Evolutionary conservation across 2,329 filamentous ascomycete genomes (phyloP), one percentile per base, ranked within the genome.

Genomic region (Monosporascus sp.): DNA sequence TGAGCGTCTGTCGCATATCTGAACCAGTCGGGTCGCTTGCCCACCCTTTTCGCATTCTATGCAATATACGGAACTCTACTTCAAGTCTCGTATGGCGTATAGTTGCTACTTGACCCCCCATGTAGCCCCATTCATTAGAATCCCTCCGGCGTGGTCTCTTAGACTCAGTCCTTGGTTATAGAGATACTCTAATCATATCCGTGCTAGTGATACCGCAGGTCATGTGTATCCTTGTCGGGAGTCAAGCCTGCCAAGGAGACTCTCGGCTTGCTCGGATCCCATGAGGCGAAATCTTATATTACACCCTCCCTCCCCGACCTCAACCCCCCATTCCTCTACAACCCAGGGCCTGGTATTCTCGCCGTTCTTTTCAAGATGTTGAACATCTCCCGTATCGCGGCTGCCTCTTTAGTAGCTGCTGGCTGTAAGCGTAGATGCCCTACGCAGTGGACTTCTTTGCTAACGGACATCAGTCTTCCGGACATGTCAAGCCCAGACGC

Each of bases 1-100:
- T 58, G 58, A 54, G 63, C 63, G 63, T 54, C 57, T 66, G 57
- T 61, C 62, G 63, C 58, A 57, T 66, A 60, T 59, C 57, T 50
- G 53, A 38, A 49, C 62, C 62, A 66, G 62, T 65, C 62, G 63
- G 62, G 57, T 63, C 45, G 54, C 58, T 31, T 49, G n/a, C 49
- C 57, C 37, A 54, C 48, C 50, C 52, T 36, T 55, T 63, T 60
- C 56, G 54, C 53, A 50, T 53, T 14, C 50, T 57, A 57, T 57
- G 55, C 55, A 60, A 59, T 59, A 58, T 61, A 55, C 49, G 37
- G 49, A 51, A 51, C 52, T 56, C 48, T 60, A 57, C 58, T 49
- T 58, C 38, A 47, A 25, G 49, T 57, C 38, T 48, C 51, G 47
- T 53, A 54, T 55, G 42, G 56, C 54, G 55, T 60, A 60, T 63